phyloP scores from a whole-genome alignment of 2,329 filamentous ascomycete species.

The Penicillium sp. region DNA sequence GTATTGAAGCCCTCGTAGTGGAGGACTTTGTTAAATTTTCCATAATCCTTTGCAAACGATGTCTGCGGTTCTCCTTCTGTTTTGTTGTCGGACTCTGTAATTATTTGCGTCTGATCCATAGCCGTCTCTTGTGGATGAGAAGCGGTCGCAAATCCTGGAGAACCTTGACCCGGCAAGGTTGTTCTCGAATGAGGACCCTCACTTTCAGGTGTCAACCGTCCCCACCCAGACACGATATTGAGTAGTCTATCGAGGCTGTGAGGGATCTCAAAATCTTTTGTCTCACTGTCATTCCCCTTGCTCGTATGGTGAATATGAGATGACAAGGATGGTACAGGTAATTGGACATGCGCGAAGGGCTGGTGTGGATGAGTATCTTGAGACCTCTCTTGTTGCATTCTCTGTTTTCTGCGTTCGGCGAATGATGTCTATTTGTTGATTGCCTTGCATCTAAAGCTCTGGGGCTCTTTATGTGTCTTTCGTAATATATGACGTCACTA shows the following conservation, averaged over 20 bases:
- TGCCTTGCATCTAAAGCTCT: no score
- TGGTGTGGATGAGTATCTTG: constrained; percentile 1
- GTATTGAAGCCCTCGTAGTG: constrained; percentile 1
- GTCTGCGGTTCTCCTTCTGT: not conserved
- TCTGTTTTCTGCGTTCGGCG: no score
- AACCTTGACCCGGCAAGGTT: not conserved
- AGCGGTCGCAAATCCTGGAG: not conserved
- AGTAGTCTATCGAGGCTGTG: not conserved
- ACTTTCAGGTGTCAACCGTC: constrained; percentile 1
- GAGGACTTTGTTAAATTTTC: constrained; percentile 2
- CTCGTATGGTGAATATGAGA: constrained; percentile 3
- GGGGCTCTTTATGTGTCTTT: no score
- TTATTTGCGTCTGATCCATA: not conserved
- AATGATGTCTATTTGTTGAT: not conserved
- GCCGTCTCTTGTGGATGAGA: not conserved
- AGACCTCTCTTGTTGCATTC: not conserved
- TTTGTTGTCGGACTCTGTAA: not conserved
- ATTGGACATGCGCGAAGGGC: constrained; percentile 6
- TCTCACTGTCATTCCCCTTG: not conserved
- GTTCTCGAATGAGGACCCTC: not conserved
- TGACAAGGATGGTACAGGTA: not conserved
- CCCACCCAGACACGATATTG: not conserved
- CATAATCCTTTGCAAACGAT: constrained; percentile 1
- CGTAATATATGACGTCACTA: not conserved
- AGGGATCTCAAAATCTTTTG: not conserved